Evolutionary conservation across 352 stramenopile species (phyloP).

Genomic region (Phytophthora fragariaefolia): DNA sequence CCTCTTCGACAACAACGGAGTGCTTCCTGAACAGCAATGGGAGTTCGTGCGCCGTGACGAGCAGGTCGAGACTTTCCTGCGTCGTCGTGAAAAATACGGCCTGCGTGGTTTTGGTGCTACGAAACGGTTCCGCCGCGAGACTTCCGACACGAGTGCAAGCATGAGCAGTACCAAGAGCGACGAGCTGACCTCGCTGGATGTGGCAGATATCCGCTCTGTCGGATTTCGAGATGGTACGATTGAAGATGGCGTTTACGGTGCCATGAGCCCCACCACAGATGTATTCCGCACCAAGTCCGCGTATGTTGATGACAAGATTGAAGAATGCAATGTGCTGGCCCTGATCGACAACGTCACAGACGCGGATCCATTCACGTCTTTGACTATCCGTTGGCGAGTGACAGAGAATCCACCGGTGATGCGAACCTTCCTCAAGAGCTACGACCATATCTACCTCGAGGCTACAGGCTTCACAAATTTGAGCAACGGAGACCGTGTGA

Average conservation of each 20-base stretch:
- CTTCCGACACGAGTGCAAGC: conserved; percentile 28
- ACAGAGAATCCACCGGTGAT: conserved; percentile 37
- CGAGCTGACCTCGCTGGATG: conserved; percentile 32
- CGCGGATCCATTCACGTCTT: conserved; percentile 24
- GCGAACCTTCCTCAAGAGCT: conserved; percentile 39
- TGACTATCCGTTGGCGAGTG: conserved; percentile 34
- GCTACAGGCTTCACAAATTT: conserved; percentile 33
- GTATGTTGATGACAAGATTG: conserved; percentile 41
- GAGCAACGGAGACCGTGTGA: conserved; percentile 33
- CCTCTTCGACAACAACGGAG: conserved; percentile 31
- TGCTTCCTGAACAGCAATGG: conserved; percentile 29
- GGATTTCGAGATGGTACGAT: conserved; percentile 37
- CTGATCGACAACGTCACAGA: conserved; percentile 37
- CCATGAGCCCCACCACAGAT: conserved; percentile 40
- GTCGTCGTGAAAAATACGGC: conserved; percentile 34
- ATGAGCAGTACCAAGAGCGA: conserved; percentile 38
- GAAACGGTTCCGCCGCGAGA: conserved; percentile 30
- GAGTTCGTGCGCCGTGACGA: conserved; percentile 37
- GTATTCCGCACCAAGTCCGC: conserved; percentile 36
- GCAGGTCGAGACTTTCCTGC: conserved; percentile 36
- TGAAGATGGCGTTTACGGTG: conserved; percentile 41
- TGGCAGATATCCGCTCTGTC: conserved; percentile 34
- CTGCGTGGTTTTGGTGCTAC: conserved; percentile 32
- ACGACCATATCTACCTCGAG: conserved; percentile 52
- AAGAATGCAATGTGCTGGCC: conserved; percentile 39